Evolutionary conservation across 2,329 filamentous ascomycete genomes (phyloP), one percentile per base, ranked within the genome.

Genomic region (Nectriaceae sp.): DNA sequence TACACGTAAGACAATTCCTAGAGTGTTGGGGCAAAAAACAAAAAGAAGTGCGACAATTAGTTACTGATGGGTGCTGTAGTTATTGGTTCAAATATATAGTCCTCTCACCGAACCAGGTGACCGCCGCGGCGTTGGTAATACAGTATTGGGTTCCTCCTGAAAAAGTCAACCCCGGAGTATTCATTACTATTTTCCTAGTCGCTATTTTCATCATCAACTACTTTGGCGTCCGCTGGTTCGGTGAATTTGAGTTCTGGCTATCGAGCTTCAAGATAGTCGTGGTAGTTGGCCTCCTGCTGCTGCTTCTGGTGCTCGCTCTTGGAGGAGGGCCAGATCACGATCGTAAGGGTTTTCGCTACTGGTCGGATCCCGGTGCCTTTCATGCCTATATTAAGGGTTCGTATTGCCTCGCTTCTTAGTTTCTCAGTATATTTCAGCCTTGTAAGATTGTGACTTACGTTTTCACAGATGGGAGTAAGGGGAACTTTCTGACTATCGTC

Each of bases 341-440:
- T 39, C 68, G 71, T 10, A 63, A 65, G 10, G 74, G 74, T 5
- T 77, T 77, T 57, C 59, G 60, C 21, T 77, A 73, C 60, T 77
- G 73, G 74, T 52, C 64, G 4, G 55, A 70, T 3, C 74, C 74
- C 0, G 74, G 74, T 4, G 70, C 73, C 0, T 75, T 76, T 53
- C 70, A 62, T 2, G 58, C 61, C 8, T 40, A 31, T n/a, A 13
- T 40, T 22, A 29, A 6, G 15, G 18, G 20, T 1, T 8, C 18
- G 5, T 1, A 11, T 46, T 58, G 46, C n/a, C n/a, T 59, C 38
- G 8, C 11, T 11, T 82, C 82, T 15, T 71, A 74, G 45, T 87
- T 87, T 69, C 68, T 83, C n/a, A n/a, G n/a, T 37, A 82, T 75
- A 11, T 82, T 87, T 69, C 89, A 86, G 85, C 82, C 78, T 8